Conservation (phyloP, 768 basidiomycete genomes). For the Phylloporus arenicola region DNA sequence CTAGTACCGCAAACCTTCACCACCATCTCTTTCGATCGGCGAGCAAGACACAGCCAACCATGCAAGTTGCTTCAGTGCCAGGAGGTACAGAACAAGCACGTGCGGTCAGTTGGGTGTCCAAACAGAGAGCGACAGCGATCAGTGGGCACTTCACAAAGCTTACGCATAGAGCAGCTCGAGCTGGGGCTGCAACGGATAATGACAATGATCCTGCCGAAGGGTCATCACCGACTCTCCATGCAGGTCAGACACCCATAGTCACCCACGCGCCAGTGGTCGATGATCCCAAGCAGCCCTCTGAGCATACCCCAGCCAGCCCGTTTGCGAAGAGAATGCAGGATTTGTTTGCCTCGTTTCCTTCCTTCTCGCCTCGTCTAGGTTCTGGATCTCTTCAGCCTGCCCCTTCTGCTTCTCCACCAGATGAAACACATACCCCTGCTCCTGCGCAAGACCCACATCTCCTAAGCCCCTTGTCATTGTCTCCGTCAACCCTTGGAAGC, state of each 20-base stretch:
- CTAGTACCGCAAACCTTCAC: not conserved
- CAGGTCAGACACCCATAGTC: slow-evolving; percentile 7
- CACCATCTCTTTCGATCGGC: slow-evolving; percentile 16
- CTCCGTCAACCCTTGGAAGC: slow-evolving; percentile 62
- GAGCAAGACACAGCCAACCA: slow-evolving; percentile 18
- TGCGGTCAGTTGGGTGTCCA: slow-evolving; percentile 11
- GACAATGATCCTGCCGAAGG: slow-evolving; percentile 4
- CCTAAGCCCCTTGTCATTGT: slow-evolving; percentile 40
- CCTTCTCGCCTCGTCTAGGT: slow-evolving; percentile 16
- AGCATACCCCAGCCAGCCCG: slow-evolving; percentile 29
- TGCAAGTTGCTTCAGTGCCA: slow-evolving; percentile 5
- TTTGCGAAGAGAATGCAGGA: slow-evolving; percentile 50
- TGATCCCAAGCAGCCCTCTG: slow-evolving; percentile 24
- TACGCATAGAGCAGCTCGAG: slow-evolving; percentile 9
- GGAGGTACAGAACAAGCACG: slow-evolving; percentile 5
- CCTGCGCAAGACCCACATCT: slow-evolving; percentile 41
- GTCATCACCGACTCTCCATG: slow-evolving; percentile 2
- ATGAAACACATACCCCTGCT: slow-evolving; percentile 5
- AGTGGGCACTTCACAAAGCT: slow-evolving; percentile 15
- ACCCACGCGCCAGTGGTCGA: slow-evolving; percentile 2
- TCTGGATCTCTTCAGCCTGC: slow-evolving; percentile 16
- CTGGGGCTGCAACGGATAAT: not conserved
- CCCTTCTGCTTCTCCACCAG: slow-evolving; percentile 7
- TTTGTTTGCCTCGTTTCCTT: slow-evolving; percentile 43
- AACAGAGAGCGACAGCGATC: slow-evolving; percentile 14